Evolutionary conservation across 2,329 filamentous ascomycete species (phyloP).

Genomic region (Tolypocladium ovalisporum): DNA sequence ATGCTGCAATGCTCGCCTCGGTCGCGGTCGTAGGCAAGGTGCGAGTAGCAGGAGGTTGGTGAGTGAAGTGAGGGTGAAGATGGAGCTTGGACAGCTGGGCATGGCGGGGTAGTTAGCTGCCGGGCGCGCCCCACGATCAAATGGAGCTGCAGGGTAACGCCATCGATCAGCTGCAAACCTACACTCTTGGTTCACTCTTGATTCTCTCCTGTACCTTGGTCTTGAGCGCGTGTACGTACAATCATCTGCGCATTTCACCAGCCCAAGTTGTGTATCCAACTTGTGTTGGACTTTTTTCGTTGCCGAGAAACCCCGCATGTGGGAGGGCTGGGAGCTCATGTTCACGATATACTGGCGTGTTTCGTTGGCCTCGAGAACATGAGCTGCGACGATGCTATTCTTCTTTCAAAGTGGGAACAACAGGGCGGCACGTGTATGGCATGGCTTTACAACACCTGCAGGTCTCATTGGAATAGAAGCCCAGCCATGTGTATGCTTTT

Average conservation of each 20-base stretch:
- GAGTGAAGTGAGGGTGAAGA: not conserved
- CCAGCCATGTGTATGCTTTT: not conserved
- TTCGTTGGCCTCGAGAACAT: too few relatives aligned
- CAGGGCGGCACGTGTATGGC: too few relatives aligned
- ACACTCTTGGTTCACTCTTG: too few relatives aligned
- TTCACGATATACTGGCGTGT: too few relatives aligned
- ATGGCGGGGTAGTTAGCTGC: not conserved
- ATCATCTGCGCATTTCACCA: too few relatives aligned
- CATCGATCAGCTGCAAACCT: not conserved
- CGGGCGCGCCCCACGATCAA: not conserved
- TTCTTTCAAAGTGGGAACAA: too few relatives aligned
- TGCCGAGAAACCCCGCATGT: too few relatives aligned
- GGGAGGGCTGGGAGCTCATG: too few relatives aligned
- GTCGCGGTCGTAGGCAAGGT: not conserved
- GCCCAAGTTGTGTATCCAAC: too few relatives aligned
- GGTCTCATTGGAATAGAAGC: not conserved
- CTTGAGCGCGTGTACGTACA: not conserved
- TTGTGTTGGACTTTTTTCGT: too few relatives aligned
- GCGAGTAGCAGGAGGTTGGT: too few relatives aligned
- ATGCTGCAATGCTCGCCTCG: not conserved
- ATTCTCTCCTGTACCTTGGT: not conserved
- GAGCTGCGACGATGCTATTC: too few relatives aligned
- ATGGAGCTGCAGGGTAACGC: not conserved
- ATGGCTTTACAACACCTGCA: not conserved
- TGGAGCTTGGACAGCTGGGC: not conserved